Percentiles rank a stretch among this genome's conserved stretches.
phyloP scores from a whole-genome alignment of 2,329 filamentous ascomycete genomes.

The Pseudocercospora musae region DNA sequence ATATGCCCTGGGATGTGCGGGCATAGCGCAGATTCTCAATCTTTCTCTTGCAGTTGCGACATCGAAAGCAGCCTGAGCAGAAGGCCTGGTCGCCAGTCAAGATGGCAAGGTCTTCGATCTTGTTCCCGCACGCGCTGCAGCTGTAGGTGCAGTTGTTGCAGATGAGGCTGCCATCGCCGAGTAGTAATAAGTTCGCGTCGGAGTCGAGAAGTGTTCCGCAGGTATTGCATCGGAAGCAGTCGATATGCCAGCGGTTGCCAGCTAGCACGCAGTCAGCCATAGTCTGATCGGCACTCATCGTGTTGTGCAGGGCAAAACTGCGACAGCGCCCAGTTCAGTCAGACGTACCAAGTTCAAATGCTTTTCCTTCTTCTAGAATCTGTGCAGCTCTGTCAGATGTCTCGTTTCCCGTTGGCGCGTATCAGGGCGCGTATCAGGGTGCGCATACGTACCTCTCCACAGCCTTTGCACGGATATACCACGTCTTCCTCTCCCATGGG shows the following conservation, averaged over 20 bases:
- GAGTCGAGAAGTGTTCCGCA: slow-evolving; percentile 95
- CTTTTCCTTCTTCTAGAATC: slow-evolving; percentile 98
- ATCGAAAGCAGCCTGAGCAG: slow-evolving; percentile 94
- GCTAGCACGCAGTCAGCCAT: slow-evolving; percentile 19
- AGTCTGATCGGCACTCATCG: not conserved
- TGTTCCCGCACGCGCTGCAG: slow-evolving; percentile 93
- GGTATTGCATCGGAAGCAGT: slow-evolving; percentile 81
- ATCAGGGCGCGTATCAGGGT: not conserved
- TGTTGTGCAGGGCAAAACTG: not conserved
- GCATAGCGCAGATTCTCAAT: slow-evolving; percentile 98
- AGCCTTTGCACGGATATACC: slow-evolving; percentile 83
- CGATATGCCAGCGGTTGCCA: slow-evolving; percentile 65
- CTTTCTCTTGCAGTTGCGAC: slow-evolving; percentile 96
- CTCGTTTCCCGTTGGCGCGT: not conserved
- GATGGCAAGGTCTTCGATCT: slow-evolving; percentile 97
- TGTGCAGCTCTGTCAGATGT: slow-evolving; percentile 39
- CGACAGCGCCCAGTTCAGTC: not conserved
- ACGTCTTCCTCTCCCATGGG: slow-evolving; percentile 76
- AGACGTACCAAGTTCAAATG: slow-evolving; percentile 82
- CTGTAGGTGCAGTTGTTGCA: slow-evolving; percentile 99
- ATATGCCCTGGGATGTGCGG: slow-evolving; percentile 94
- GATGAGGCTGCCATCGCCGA: slow-evolving; percentile 95
- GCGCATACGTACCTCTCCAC: slow-evolving; percentile 69
- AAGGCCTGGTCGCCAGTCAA: slow-evolving; percentile 97
- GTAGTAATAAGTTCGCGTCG: slow-evolving; percentile 91